These are phyloP conservation scores for Daldinia vernicosa DNA, from an alignment of 495 filamentous ascomycete species.

Conservation along the genomic window DNA sequence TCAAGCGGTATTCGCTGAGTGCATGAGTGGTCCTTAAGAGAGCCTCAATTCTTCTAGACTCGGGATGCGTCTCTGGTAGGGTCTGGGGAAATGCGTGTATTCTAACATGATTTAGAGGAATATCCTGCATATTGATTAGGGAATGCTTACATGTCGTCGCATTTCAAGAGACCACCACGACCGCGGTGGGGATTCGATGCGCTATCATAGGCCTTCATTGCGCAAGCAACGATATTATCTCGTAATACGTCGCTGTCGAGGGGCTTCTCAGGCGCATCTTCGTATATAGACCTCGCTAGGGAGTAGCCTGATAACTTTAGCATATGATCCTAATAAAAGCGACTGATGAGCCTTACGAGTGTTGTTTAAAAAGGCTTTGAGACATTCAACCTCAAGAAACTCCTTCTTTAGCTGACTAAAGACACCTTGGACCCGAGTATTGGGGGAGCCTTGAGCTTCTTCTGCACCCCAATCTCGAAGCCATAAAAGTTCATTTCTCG, in stretches of 20 bases:
- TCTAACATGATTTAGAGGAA: constrained; percentile 51
- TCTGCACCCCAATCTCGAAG: constrained; percentile 79
- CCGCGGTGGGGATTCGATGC: constrained; percentile 88
- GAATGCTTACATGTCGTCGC: constrained; percentile 76
- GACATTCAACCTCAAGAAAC: constrained; percentile 74
- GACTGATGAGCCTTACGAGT: constrained; percentile 60
- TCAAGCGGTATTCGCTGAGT: constrained; percentile 87
- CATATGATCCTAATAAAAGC: background rate
- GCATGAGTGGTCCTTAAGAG: constrained; percentile 87
- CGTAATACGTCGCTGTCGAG: constrained; percentile 65
- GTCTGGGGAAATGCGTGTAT: constrained; percentile 74
- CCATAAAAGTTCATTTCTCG: constrained; percentile 78
- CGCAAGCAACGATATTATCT: constrained; percentile 70
- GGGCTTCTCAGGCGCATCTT: constrained; percentile 60
- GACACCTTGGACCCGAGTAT: constrained; percentile 63
- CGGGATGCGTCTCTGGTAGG: constrained; percentile 63
- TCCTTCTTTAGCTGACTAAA: constrained; percentile 72
- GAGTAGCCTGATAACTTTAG: constrained; percentile 65
- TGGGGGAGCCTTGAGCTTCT: constrained; percentile 39
- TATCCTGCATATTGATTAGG: background rate
- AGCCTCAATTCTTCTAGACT: constrained; percentile 66
- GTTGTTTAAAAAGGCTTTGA: constrained; percentile 76
- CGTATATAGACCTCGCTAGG: constrained; percentile 75
- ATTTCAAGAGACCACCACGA: constrained; percentile 83
- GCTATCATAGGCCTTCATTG: constrained; percentile 83